Conservation (phyloP, 2,329 filamentous ascomycete species). For the Elsinoe fawcettii region DNA sequence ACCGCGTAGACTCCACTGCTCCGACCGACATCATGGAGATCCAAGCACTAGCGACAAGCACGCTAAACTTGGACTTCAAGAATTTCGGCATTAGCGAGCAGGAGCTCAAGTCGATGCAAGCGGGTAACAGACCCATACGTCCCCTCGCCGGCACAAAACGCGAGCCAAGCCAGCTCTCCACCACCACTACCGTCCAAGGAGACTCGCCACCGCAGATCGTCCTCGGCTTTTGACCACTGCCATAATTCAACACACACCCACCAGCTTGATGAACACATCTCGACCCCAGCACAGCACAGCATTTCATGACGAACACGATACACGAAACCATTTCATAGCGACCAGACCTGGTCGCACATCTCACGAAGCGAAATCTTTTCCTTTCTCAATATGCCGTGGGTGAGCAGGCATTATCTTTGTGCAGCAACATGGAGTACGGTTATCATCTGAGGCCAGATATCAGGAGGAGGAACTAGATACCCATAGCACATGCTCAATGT, state of each 20-base stretch:
- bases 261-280: background rate
- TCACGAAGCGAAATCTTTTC: slow-evolving; percentile 2
- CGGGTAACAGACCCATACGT: background rate
- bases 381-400: background rate
- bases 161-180: slow-evolving; percentile 12
- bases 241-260: background rate
- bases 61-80: slow-evolving; percentile 13
- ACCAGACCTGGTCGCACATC: background rate
- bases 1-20: slow-evolving; percentile 11
- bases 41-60: background rate
- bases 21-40: background rate
- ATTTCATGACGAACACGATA: slow-evolving; percentile 4
- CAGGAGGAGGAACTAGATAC: slow-evolving; percentile 10
- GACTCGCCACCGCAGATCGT: background rate
- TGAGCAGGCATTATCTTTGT: background rate
- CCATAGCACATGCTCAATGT: background rate
- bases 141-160: background rate
- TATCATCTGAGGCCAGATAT: background rate
- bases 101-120: background rate
- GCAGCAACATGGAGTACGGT: background rate
- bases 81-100: slow-evolving; percentile 9
- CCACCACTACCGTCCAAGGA: slow-evolving; percentile 4
- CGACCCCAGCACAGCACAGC: background rate
- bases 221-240: background rate
- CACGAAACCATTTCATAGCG: background rate